Conservation (phyloP, 768 basidiomycete species). For the Coprinopsis cinerea region DNA sequence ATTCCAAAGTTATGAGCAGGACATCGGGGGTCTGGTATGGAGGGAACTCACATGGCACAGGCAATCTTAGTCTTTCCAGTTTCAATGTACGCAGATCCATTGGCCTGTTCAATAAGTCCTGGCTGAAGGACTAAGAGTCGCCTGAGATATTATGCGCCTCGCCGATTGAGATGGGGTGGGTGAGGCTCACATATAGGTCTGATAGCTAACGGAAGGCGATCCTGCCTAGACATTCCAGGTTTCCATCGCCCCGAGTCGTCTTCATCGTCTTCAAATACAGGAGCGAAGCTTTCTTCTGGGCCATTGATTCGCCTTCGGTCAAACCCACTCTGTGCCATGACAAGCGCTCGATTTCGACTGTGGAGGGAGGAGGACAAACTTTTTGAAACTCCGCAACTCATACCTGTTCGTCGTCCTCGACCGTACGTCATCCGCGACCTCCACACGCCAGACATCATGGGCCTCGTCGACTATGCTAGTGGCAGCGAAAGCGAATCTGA, state of each 20-base stretch:
- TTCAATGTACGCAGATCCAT: constrained; percentile 96
- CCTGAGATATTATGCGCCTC: constrained; percentile 10
- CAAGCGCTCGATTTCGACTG: constrained; percentile 3
- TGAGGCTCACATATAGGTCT: constrained; percentile 74
- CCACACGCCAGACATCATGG: constrained; percentile 49
- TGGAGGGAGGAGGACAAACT: background rate
- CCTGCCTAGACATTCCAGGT: constrained; percentile 36
- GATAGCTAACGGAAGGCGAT: constrained; percentile 56
- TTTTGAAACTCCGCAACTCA: constrained; percentile 8
- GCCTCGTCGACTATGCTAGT: constrained; percentile 75
- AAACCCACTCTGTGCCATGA: constrained; percentile 51
- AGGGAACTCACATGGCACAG: constrained; percentile 72
- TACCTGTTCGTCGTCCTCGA: background rate
- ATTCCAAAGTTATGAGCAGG: constrained; percentile 12
- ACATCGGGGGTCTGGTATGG: constrained; percentile 3
- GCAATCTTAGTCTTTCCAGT: constrained; percentile 88
- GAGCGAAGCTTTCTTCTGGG: constrained; percentile 76
- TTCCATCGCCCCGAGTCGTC: constrained; percentile 23
- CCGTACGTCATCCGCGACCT: background rate
- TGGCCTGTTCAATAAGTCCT: constrained; percentile 88
- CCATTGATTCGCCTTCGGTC: constrained; percentile 90
- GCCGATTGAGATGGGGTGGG: background rate
- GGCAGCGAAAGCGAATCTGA: constrained; percentile 41
- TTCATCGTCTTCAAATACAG: constrained; percentile 46
- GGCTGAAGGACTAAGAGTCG: constrained; percentile 69